A percentile compares a stretch with the other conserved stretches of the same genome.
Conservation (phyloP, 352 stramenopile genomes). For the Phytophthora hibernalis region DNA sequence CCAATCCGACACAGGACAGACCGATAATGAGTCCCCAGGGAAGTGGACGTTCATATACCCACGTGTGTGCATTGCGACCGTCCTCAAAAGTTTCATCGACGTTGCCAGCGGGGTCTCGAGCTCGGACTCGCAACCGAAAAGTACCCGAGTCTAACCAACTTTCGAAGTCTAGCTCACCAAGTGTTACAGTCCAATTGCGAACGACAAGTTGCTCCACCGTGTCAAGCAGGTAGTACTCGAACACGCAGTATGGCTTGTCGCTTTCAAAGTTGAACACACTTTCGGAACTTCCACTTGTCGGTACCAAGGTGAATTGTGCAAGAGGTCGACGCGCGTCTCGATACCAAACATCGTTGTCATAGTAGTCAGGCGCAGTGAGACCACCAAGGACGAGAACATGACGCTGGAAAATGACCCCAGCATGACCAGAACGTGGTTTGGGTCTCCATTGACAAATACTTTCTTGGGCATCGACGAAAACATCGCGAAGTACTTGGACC, state of each 20-base stretch:
- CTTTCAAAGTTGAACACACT: slow-evolving; percentile 90
- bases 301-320: slow-evolving; percentile 59
- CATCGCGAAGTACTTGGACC: slow-evolving; percentile 63
- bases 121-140: slow-evolving; percentile 92
- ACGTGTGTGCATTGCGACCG: slow-evolving; percentile 91
- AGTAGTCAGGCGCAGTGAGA: slow-evolving; percentile 63
- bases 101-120: slow-evolving; percentile 93
- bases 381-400: slow-evolving; percentile 82
- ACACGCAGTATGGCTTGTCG: slow-evolving; percentile 89
- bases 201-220: slow-evolving; percentile 86
- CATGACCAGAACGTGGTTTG: slow-evolving; percentile 63
- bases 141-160: slow-evolving; percentile 82
- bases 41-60: slow-evolving; percentile 91
- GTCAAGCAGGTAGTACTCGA: slow-evolving; percentile 94
- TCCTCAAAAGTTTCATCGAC: slow-evolving; percentile 86
- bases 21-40: slow-evolving; percentile 92
- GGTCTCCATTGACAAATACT: slow-evolving; percentile 77
- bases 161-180: slow-evolving; percentile 51
- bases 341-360: slow-evolving; percentile 92
- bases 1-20: slow-evolving; percentile 71
- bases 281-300: slow-evolving; percentile 60
- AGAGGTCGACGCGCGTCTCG: slow-evolving; percentile 58
- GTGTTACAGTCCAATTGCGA: slow-evolving; percentile 72
- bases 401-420: slow-evolving; percentile 75
- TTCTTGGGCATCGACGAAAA: slow-evolving; percentile 69